Evolutionary conservation across 768 basidiomycete genomes (phyloP).

Genomic region (Leccinum arenicola): DNA sequence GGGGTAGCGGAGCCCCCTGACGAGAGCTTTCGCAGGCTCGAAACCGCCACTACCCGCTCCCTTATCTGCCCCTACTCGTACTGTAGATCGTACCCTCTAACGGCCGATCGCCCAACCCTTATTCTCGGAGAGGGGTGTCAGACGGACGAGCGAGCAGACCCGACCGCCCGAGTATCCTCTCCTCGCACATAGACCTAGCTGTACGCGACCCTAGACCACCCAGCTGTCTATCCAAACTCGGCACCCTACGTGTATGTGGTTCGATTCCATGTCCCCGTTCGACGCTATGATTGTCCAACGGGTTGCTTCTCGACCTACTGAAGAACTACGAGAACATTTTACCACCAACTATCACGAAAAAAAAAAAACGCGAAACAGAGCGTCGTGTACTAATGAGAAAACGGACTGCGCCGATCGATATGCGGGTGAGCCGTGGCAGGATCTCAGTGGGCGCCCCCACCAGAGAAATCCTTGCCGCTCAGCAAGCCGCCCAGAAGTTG

Average conservation of each 20-base stretch:
- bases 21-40: too few species aligned
- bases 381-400: constrained; percentile 81
- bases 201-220: too few species aligned
- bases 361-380: constrained; percentile 83
- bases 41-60: too few species aligned
- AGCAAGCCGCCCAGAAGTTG: constrained; percentile 59
- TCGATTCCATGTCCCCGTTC: neutral
- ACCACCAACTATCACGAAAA: constrained; percentile 78
- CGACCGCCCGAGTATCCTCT: too few species aligned
- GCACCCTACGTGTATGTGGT: constrained; percentile 66
- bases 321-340: constrained; percentile 71
- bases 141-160: too few species aligned
- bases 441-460: constrained; percentile 72
- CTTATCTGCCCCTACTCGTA: too few species aligned
- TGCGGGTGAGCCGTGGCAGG: constrained; percentile 78
- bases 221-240: constrained; percentile 74
- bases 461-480: constrained; percentile 67
- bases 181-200: too few species aligned
- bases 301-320: constrained; percentile 83
- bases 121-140: too few species aligned
- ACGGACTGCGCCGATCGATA: constrained; percentile 83
- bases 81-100: too few species aligned
- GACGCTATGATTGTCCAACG: constrained; percentile 24
- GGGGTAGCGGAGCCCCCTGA: too few species aligned
- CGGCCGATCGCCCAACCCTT: too few species aligned